A percentile compares a stretch with the other conserved stretches of the same genome.
Evolutionary conservation across 352 stramenopile genomes (phyloP).

Genomic region (Phytophthora hibernalis): DNA sequence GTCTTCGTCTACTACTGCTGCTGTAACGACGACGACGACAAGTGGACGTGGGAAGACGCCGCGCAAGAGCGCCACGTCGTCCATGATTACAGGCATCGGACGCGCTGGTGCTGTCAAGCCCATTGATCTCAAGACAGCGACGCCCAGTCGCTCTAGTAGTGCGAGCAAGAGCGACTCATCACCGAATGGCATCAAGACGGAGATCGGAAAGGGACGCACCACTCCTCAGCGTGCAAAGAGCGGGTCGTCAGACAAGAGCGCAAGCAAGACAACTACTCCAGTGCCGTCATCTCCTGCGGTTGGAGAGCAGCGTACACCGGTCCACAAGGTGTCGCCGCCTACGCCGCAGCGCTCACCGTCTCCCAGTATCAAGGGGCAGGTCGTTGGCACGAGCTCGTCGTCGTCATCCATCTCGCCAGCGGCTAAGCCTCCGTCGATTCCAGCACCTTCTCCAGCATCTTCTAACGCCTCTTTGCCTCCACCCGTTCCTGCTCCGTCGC

Average conservation of each 20-base stretch:
- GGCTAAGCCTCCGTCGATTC: slow-evolving; percentile 24
- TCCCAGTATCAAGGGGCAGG: slow-evolving; percentile 38
- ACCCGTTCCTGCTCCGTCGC: slow-evolving; percentile 34
- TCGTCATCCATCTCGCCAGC: slow-evolving; percentile 50
- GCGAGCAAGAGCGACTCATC: slow-evolving; percentile 61
- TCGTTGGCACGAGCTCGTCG: slow-evolving; percentile 36
- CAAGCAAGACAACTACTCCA: slow-evolving; percentile 34
- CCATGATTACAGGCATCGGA: slow-evolving; percentile 75
- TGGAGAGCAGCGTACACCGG: slow-evolving; percentile 39
- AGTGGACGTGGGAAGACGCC: slow-evolving; percentile 58
- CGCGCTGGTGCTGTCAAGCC: slow-evolving; percentile 77
- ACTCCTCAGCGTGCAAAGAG: slow-evolving; percentile 68
- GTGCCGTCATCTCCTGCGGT: slow-evolving; percentile 45
- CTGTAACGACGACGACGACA: slow-evolving; percentile 1
- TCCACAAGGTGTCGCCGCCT: slow-evolving; percentile 42
- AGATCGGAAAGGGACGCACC: slow-evolving; percentile 52
- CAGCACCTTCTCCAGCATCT: slow-evolving; percentile 32
- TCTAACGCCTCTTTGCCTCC: slow-evolving; percentile 41
- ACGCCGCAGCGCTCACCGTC: slow-evolving; percentile 48
- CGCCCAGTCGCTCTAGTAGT: slow-evolving; percentile 56
- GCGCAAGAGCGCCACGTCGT: slow-evolving; percentile 68
- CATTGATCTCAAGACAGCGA: slow-evolving; percentile 83
- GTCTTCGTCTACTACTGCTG: slow-evolving; percentile 7
- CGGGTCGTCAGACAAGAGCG: slow-evolving; percentile 47
- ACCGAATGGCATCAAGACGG: slow-evolving; percentile 39